Base-by-base conservation (phyloP, 192 early-diverging fungal species). In the Linderina pennispora region DNA sequence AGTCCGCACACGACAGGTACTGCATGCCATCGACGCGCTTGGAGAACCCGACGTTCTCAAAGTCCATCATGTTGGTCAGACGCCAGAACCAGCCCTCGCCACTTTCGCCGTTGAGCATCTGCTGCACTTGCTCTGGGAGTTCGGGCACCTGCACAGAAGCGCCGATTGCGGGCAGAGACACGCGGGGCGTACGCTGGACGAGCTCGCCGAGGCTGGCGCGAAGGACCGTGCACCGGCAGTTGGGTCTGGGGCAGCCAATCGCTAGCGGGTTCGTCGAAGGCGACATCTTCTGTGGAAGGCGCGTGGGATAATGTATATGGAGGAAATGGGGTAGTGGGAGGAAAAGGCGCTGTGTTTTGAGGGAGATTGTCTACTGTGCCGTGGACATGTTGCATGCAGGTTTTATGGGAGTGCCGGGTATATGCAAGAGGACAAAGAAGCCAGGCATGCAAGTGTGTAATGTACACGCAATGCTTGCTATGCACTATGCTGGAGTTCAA, bases 41-140 rank as follows among this genome's bases (percentile, higher is more conserved):
- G 10, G 80, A 81, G 46, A 89, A 80, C 16, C 82, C 84, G 43
- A 86, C 72, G 55, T 89, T 89, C 36, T 89, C 86, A 59, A 88
- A 88, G 8, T 77, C 65, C 78, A 88, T 80, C 75, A 88, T 77
- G 28, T 85, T 64, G 2, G 45, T 28, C 18, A 89, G 51, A 40
- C 50, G 44, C 84, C 82, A 85, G 42, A 73, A 88, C 26, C 58
- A 69, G 14, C 65, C 40, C 2, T 24, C 26, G 28, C 28, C 11
- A 5, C 28, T 11, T 8, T 5, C 28, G 6, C 28, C 28, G 11
- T 5, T 31, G 28, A 31, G 28, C 6, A 31, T 5, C 6, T 11
- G 6, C 28, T 31, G 6, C 28, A 31, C 28, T n/a, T n/a, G n/a
- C n/a, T n/a, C n/a, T n/a, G n/a, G n/a, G 6, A 8, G 6, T 5